phyloP scores from a whole-genome alignment of 768 basidiomycete species.

The Lepiota subincarnata region DNA sequence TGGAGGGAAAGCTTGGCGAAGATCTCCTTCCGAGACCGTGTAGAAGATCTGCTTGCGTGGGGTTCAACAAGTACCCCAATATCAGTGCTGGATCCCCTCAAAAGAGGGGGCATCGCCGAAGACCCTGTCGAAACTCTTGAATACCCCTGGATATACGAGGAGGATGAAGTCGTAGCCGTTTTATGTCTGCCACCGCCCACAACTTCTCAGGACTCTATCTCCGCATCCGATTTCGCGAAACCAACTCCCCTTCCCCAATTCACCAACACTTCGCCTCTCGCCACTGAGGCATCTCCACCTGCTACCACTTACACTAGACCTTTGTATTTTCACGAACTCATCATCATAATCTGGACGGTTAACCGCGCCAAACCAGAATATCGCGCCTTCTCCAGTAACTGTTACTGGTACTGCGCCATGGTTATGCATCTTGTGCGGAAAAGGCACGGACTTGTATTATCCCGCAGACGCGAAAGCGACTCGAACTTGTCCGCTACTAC shows the following conservation, averaged over 20 bases:
- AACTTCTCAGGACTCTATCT: not conserved
- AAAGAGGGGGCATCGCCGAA: not conserved
- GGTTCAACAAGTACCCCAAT: not conserved
- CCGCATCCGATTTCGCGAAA: not conserved
- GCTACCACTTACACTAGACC: not conserved
- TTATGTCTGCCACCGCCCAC: not conserved
- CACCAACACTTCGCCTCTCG: not conserved
- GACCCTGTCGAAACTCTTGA: constrained; percentile 1
- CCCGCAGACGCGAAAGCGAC: not conserved
- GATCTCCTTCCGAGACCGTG: not conserved
- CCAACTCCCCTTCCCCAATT: not conserved
- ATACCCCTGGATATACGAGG: constrained; percentile 1
- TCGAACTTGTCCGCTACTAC: too few species aligned
- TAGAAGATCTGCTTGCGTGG: not conserved
- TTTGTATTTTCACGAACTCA: constrained; percentile 1
- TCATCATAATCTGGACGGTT: constrained; percentile 1
- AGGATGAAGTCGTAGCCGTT: constrained; percentile 8
- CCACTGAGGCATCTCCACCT: not conserved
- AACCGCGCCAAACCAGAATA: constrained; percentile 4
- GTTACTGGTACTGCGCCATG: constrained; percentile 7
- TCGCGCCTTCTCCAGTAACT: not conserved
- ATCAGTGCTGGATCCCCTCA: constrained; percentile 2
- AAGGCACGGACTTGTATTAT: not conserved
- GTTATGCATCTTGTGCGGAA: constrained; percentile 5
- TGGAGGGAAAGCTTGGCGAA: not conserved